Percentiles rank a stretch among this genome's conserved stretches.
These are phyloP conservation scores for Wilcoxina mikolae DNA, from an alignment of 495 filamentous ascomycete species.

Conservation along the genomic window DNA sequence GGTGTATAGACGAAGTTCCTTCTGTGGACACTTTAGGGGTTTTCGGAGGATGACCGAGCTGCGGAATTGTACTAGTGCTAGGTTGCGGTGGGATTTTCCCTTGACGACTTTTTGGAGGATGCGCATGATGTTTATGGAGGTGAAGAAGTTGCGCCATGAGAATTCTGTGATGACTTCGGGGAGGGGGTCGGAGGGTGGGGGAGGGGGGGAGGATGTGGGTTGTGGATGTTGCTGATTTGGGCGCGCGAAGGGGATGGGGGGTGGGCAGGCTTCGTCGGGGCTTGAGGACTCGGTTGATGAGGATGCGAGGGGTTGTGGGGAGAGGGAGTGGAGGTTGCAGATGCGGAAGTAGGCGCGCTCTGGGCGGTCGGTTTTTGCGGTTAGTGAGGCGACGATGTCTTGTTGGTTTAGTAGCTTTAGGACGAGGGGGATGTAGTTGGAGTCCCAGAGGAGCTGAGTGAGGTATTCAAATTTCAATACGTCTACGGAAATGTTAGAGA, in stretches of 20 bases:
- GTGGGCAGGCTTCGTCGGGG: slow-evolving; percentile 63
- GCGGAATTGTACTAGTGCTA: slow-evolving; percentile 89
- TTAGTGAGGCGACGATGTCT: slow-evolving; percentile 77
- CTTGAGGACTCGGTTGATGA: slow-evolving; percentile 25
- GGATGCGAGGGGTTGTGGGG: slow-evolving; percentile 26
- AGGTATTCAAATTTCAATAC: slow-evolving; percentile 92
- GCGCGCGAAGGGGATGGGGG: slow-evolving; percentile 54
- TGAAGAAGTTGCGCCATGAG: slow-evolving; percentile 88
- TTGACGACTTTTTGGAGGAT: slow-evolving; percentile 96
- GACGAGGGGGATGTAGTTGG: slow-evolving; percentile 81
- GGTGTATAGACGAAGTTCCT: slow-evolving; percentile 74
- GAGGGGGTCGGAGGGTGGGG: slow-evolving; percentile 12
- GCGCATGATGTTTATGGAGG: slow-evolving; percentile 81
- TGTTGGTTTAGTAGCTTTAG: slow-evolving; percentile 87
- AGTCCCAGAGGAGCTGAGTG: slow-evolving; percentile 80
- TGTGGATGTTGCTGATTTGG: slow-evolving; percentile 15
- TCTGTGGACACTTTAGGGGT: slow-evolving; percentile 76
- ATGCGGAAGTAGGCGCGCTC: slow-evolving; percentile 84
- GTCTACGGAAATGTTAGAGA: slow-evolving; percentile 38
- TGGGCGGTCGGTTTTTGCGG: slow-evolving; percentile 65
- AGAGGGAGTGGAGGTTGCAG: slow-evolving; percentile 48
- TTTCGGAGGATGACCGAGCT: slow-evolving; percentile 77
- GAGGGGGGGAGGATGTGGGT: slow-evolving; percentile 5
- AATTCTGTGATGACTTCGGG: slow-evolving; percentile 72
- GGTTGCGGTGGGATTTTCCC: slow-evolving; percentile 79